Base-by-base conservation (phyloP, 1,139 yeast genomes). In the Meyerozyma smithsonii region DNA sequence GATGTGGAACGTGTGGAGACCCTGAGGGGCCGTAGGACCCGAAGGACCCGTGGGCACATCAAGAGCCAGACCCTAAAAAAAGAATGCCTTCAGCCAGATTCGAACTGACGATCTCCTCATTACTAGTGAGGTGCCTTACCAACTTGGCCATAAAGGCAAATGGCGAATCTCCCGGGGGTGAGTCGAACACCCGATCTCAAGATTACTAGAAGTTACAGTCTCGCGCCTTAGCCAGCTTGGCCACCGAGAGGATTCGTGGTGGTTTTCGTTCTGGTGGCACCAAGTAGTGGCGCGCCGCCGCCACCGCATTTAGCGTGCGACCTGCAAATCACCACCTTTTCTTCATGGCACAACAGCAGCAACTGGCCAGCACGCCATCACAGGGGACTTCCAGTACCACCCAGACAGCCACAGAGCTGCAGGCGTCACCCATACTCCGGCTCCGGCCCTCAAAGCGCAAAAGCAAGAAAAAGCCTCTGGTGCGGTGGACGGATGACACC, bases 111-210 rank as follows among this genome's bases (percentile, higher is more conserved):
- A 81, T 81, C 88, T 81, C 84, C 80, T 79, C 87, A 81, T 81
- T 81, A 81, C 87, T 81, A 81, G 88, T 81, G 87, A 79, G 80
- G 84, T 84, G 88, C 88, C 87, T 81, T 82, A 81, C 87, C 88
- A 81, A 80, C 87, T 81, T 81, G 87, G 87, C 70, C 70, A 42
- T 30, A 30, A 30, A 30, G 34, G 34, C 34, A 10, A 14, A 8
- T 7, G 6, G 41, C 32, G 38, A 40, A 36, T 46, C 50, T 47
- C 50, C 50, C 46, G 50, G 51, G 51, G 51, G 51, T 46, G 51
- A 48, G 51, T 48, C 51, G 51, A 46, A 48, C 51, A 46, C 51
- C 51, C 51, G 50, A 48, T 48, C 51, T 48, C 51, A 48, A 48
- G 51, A 48, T 48, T 40, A 46, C 50, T 18, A 46, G 25, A 46